Evolutionary conservation across 495 filamentous ascomycete genomes (phyloP), one percentile per base, ranked within the genome.

Genomic region (Staphylotrichum longicolle): DNA sequence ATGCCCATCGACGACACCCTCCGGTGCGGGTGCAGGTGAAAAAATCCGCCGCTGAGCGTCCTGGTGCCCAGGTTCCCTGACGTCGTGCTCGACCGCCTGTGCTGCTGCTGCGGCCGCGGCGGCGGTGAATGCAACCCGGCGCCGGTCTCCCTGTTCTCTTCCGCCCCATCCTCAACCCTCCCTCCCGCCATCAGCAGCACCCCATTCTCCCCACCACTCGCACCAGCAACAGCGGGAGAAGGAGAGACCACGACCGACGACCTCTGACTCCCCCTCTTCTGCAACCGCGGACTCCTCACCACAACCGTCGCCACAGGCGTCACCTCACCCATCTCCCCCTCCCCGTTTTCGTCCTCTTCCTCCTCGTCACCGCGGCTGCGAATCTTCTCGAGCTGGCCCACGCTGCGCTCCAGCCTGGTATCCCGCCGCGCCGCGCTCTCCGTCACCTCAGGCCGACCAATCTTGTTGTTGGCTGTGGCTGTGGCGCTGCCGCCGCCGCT

Each of bases 351-450:
- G 0, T 51, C 58, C 4, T 50, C 54, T 7, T 14, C 53, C 3
- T 37, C 58, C 5, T 27, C 46, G 9, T 20, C 45, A 10, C 63
- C 47, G 0, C 47, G 39, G 5, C 48, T 69, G 27, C 60, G 15
- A 10, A 79, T 58, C 15, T 55, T 64, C 35, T 60, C 65, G 0
- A 84, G 67, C 56, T 82, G 72, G n/a, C 66, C 72, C 32, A 62
- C 60, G 62, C 68, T 77, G n/a, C 80, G 70, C 61, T 84, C 82
- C 3, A 83, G 71, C 55, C 72, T 76, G 4, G 81, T 83, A 56
- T 83, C 82, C 4, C 77, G 71, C 10, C 80, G 70, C 11, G 80
- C 80, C 11, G 79, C 74, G 54, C 77, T 80, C 47, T 84, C 82
- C 3, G 55, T 62, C 7, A 73, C 54, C n/a, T 74, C 77, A 0